phyloP scores from a whole-genome alignment of 106 monocot genomes.

The Allium fistulosum region DNA sequence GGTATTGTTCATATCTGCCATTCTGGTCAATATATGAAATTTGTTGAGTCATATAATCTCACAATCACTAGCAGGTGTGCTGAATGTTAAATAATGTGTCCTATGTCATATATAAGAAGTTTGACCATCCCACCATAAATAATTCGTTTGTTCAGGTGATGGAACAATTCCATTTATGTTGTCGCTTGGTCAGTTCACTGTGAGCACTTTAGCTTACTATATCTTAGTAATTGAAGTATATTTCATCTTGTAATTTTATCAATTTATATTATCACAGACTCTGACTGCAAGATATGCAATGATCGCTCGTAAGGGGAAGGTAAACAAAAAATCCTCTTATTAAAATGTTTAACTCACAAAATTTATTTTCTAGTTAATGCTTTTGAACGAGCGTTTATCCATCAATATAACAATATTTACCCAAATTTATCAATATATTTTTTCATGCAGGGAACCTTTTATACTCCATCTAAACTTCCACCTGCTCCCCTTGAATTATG shows the following conservation, averaged over 20 bases:
- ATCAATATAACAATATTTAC: background rate
- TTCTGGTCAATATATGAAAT: background rate
- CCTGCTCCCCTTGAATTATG: slow-evolving; percentile 69
- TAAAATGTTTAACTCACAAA: background rate
- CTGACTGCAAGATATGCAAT: slow-evolving; percentile 69
- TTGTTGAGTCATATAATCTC: too few relatives aligned
- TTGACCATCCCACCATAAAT: background rate
- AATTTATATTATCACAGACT: slow-evolving; percentile 42
- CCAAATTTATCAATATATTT: background rate
- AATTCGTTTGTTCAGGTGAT: slow-evolving; percentile 60
- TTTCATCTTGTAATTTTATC: background rate
- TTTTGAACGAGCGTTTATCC: background rate
- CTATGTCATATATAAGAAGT: background rate
- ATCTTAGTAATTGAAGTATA: background rate
- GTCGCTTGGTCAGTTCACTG: slow-evolving; percentile 85
- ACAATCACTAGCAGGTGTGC: too few relatives aligned
- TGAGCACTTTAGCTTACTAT: slow-evolving; percentile 22
- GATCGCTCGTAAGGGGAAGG: slow-evolving; percentile 80
- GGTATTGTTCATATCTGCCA: slow-evolving; percentile 33
- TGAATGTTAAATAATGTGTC: too few relatives aligned
- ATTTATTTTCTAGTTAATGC: background rate
- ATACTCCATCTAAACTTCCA: slow-evolving; percentile 63
- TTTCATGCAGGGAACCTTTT: slow-evolving; percentile 57
- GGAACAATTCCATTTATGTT: slow-evolving; percentile 81
- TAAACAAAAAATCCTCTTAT: slow-evolving; percentile 8